A percentile compares a stretch with the other conserved stretches of the same genome.
Evolutionary conservation across 148 eudicot genomes (phyloP).

Genomic region (Heliosperma pusillum): DNA sequence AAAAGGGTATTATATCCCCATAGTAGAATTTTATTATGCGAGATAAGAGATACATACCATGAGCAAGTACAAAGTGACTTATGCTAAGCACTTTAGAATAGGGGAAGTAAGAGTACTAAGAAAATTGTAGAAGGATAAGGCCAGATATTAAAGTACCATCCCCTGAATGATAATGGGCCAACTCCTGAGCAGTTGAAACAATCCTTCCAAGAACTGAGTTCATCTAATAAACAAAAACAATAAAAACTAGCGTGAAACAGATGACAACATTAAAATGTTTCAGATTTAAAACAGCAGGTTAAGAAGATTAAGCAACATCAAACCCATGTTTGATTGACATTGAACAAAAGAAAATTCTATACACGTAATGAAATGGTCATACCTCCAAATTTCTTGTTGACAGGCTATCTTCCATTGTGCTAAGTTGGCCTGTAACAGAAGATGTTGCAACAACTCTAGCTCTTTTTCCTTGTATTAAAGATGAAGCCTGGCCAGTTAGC

Average conservation of each 20-base stretch:
- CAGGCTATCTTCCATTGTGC: constrained; percentile 74
- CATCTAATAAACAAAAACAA: constrained; percentile 57
- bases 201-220: constrained; percentile 95
- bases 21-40: not conserved
- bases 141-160: constrained; percentile 54
- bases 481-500: constrained; percentile 85
- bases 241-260: constrained; percentile 15
- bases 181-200: constrained; percentile 85
- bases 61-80: not conserved
- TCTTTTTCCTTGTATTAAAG: constrained; percentile 87
- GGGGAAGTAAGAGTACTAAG: not conserved
- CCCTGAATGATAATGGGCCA: constrained; percentile 97
- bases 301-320: not conserved
- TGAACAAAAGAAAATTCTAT: not conserved
- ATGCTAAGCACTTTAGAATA: not conserved
- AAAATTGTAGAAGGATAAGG: not conserved
- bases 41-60: not conserved
- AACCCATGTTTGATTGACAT: not conserved
- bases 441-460: constrained; percentile 89
- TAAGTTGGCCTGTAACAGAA: constrained; percentile 71
- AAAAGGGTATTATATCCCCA: not conserved
- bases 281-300: not conserved
- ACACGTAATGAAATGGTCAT: not conserved
- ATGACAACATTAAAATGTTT: not conserved
- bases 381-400: constrained; percentile 95